These are phyloP conservation scores for Wickerhamiella azymoides DNA, from an alignment of 805 yeast species.

Conservation along the genomic window DNA sequence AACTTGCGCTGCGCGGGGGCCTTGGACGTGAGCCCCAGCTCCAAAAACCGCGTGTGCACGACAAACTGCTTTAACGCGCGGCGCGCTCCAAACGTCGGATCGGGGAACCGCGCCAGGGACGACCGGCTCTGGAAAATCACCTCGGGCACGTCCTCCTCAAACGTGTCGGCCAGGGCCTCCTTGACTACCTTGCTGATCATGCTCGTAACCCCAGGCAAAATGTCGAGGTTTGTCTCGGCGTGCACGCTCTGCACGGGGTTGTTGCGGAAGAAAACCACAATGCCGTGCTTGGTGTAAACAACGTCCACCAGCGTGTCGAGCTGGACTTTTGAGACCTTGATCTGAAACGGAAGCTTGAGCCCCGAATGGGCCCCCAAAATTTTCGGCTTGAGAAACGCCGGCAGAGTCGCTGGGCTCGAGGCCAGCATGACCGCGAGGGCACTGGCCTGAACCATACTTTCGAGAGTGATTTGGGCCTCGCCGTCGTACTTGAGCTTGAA, in stretches of 20 bases:
- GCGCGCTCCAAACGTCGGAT: slow-evolving; percentile 17
- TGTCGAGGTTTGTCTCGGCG: slow-evolving; percentile 22
- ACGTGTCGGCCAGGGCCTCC: slow-evolving; percentile 19
- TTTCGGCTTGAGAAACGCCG: slow-evolving; percentile 19
- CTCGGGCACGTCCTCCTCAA: slow-evolving; percentile 26
- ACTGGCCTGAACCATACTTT: slow-evolving; percentile 66
- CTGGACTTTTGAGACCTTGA: slow-evolving; percentile 17
- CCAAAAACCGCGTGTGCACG: slow-evolving; percentile 2
- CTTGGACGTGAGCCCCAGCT: slow-evolving; percentile 1
- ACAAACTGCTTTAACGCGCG: slow-evolving; percentile 16
- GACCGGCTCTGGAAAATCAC: slow-evolving; percentile 21
- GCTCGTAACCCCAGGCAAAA: slow-evolving; percentile 21
- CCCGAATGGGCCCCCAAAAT: slow-evolving; percentile 17
- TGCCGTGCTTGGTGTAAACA: slow-evolving; percentile 22
- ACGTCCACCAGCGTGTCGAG: slow-evolving; percentile 23
- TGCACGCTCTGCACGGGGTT: slow-evolving; percentile 21
- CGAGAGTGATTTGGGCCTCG: slow-evolving; percentile 55
- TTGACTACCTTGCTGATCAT: slow-evolving; percentile 18
- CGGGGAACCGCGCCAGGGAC: slow-evolving; percentile 14
- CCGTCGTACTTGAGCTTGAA: slow-evolving; percentile 64
- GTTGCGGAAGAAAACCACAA: slow-evolving; percentile 21
- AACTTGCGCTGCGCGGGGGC: slow-evolving; percentile 3
- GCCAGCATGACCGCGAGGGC: slow-evolving; percentile 34
- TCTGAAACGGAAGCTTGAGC: slow-evolving; percentile 21
- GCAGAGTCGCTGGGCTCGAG: slow-evolving; percentile 16